Evolutionary conservation across 257 asterid genomes (phyloP).

Genomic region (Galeopsis tetrahit): DNA sequence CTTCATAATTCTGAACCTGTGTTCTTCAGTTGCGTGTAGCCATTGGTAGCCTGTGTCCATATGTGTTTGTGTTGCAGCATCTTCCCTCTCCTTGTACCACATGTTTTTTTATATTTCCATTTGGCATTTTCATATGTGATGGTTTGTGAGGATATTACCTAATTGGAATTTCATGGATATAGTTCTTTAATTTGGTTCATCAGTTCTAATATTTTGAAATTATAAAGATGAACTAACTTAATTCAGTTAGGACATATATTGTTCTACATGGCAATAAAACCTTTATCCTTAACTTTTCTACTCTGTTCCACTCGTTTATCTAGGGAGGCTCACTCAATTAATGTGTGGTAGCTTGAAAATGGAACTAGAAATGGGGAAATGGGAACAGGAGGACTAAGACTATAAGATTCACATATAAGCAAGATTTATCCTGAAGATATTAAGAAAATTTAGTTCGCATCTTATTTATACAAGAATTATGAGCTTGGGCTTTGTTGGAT

Average conservation of each 20-base stretch:
- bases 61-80: conserved; percentile 6
- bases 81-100: conserved; percentile 12
- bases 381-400: not conserved
- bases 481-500: not conserved
- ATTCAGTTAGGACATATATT: conserved; percentile 1
- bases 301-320: not conserved
- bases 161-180: not conserved
- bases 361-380: not conserved
- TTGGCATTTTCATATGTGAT: not conserved
- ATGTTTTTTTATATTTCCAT: conserved; percentile 11
- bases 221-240: conserved; percentile 12
- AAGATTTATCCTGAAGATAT: not conserved
- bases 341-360: not conserved
- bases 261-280: not conserved
- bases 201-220: not conserved
- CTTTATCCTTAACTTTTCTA: not conserved
- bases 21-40: conserved; percentile 4
- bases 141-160: conserved; percentile 2
- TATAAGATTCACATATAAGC: not conserved
- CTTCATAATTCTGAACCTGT: conserved; percentile 7
- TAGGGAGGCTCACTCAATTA: not conserved
- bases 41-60: conserved; percentile 11
- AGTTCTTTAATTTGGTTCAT: conserved; percentile 22
- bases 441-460: not conserved
- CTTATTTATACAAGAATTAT: not conserved